Evolutionary conservation across 345 rosid species (phyloP).

Genomic region (Brassica juncea): DNA sequence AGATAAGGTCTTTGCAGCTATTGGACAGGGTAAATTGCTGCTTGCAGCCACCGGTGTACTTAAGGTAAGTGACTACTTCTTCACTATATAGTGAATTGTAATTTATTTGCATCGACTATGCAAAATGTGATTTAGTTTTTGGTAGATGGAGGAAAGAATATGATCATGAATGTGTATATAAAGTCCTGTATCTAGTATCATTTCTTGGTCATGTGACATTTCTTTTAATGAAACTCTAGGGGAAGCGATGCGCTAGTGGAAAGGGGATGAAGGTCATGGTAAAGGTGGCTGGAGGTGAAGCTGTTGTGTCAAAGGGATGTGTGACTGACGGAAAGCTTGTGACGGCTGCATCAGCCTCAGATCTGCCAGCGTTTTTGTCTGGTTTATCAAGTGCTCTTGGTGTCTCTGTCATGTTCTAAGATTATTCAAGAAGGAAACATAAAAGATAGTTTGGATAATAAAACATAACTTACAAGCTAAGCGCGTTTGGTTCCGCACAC

Average conservation of each 20-base stretch:
- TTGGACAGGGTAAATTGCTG: constrained; percentile 55
- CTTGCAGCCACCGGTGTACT: constrained; percentile 49
- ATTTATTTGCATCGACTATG: background rate
- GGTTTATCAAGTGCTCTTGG: constrained; percentile 41
- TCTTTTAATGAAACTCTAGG: constrained; percentile 23
- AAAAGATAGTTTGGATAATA: background rate
- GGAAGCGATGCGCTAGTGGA: constrained; percentile 40
- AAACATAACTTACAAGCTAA: background rate
- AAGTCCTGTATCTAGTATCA: background rate
- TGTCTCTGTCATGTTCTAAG: constrained; percentile 44
- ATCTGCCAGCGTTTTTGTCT: constrained; percentile 46
- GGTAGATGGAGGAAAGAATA: background rate
- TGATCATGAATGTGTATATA: background rate
- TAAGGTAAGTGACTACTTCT: constrained; percentile 35
- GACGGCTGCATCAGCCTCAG: constrained; percentile 49
- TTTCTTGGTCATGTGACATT: background rate
- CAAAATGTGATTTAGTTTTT: constrained; percentile 16
- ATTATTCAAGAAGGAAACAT: background rate
- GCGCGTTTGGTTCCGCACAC: background rate
- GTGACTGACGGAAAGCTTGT: constrained; percentile 49
- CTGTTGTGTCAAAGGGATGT: constrained; percentile 41
- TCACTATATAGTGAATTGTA: background rate
- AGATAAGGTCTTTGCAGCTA: constrained; percentile 48
- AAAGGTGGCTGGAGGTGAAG: constrained; percentile 51
- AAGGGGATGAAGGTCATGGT: constrained; percentile 52